Evolutionary conservation across 179 eudicot species (phyloP), one percentile per base, ranked within the genome.

Genomic region (Spergularia azorica): DNA sequence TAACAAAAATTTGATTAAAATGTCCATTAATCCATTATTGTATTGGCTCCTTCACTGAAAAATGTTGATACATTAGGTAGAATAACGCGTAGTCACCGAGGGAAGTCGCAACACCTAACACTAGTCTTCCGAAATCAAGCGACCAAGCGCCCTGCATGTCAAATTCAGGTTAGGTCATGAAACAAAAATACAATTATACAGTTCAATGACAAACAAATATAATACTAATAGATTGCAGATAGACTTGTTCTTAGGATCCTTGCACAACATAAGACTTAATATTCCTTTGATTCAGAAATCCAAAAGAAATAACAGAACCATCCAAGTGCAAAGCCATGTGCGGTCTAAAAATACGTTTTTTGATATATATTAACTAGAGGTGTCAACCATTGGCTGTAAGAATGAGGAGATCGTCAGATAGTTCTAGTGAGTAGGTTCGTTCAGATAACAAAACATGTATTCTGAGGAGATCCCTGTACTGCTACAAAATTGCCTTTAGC

Each of bases 111-210:
- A 80, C 17, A 76, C 90, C 90, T 60, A 78, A 11, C 9, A 79
- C 67, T n/a, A 80, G 52, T 79, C 90, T 80, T 73, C 90, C 90
- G 14, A 84, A 5, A 71, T 87, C 83, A 11, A 87, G 86, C 0
- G 84, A 80, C 86, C 76, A 76, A 69, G 78, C 74, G 58, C 79
- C 83, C 89, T 74, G 46, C 55, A 74, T 57, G 70, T 39, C 52
- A 58, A 55, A 71, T 52, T 71, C 20, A 57, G 9, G 36, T 71
- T 57, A 57, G 64, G 38, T 9, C 39, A 36, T 36, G 4, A 36
- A 63, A 76, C 7, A 3, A 15, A 63, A 65, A 12, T 9, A 50
- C n/a, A 65, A 64, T 8, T 15, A 2, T 63, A 57, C 46, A 70
- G 43, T 21, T 54, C 52, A 9, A 67, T 18, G n/a, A 15, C 36